Evolutionary conservation across 805 yeast species (phyloP).

Genomic region (Pichia scutulata): DNA sequence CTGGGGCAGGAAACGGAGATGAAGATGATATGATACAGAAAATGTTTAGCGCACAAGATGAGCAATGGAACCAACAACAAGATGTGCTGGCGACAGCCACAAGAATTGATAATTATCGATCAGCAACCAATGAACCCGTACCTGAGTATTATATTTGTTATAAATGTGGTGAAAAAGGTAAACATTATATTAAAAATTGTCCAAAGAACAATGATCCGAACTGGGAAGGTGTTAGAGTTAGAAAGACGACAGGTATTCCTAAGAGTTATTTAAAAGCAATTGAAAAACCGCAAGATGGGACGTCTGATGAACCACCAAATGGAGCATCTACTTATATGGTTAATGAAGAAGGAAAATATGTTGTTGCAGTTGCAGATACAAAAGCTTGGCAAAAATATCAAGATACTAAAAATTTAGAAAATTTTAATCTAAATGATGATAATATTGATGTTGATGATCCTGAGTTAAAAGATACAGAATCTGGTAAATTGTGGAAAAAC

Average conservation of each 20-base stretch:
- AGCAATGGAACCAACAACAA: slow-evolving; percentile 93
- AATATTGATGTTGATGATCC: slow-evolving; percentile 43
- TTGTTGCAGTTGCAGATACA: slow-evolving; percentile 90
- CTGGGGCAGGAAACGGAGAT: slow-evolving; percentile 20
- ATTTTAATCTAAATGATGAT: slow-evolving; percentile 9
- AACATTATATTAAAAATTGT: slow-evolving; percentile 92
- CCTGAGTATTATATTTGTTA: slow-evolving; percentile 97
- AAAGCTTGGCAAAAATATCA: slow-evolving; percentile 87
- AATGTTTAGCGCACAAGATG: slow-evolving; percentile 90
- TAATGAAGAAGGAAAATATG: slow-evolving; percentile 92
- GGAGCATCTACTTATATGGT: slow-evolving; percentile 47
- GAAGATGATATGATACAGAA: slow-evolving; percentile 86
- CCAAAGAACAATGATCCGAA: slow-evolving; percentile 90
- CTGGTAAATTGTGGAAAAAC: slow-evolving; percentile 51
- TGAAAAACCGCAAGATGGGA: slow-evolving; percentile 59
- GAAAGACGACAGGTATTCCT: slow-evolving; percentile 96
- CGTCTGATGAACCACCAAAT: slow-evolving; percentile 43
- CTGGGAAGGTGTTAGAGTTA: slow-evolving; percentile 86
- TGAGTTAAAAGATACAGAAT: slow-evolving; percentile 63
- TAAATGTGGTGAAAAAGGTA: slow-evolving; percentile 88
- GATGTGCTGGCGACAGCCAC: slow-evolving; percentile 82
- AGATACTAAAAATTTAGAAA: slow-evolving; percentile 42
- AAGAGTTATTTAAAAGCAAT: slow-evolving; percentile 82
- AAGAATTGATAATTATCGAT: slow-evolving; percentile 39
- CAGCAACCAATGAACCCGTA: slow-evolving; percentile 60